Evolutionary conservation across 2,329 filamentous ascomycete genomes (phyloP).

Genomic region (Acephala macrosclerotiorum): DNA sequence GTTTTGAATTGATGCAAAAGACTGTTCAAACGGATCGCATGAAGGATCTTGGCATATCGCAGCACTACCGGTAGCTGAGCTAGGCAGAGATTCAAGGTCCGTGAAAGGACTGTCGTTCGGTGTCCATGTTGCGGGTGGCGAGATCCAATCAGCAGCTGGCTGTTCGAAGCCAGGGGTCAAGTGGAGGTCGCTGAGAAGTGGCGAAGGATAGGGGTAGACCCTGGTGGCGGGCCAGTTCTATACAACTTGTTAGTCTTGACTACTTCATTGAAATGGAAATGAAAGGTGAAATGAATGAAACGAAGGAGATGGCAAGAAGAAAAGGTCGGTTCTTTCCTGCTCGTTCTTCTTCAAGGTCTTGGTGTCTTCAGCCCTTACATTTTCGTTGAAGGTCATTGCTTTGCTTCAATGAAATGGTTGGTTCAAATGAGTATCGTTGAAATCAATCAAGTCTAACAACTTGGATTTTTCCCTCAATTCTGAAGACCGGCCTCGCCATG

Average conservation of each 20-base stretch:
- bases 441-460: neutral
- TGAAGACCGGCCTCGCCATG: neutral
- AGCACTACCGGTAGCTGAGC: neutral
- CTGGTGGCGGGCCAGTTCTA: neutral
- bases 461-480: neutral
- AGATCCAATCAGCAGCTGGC: neutral
- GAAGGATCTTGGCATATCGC: neutral
- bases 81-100: neutral
- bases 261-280: neutral
- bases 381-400: neutral
- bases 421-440: neutral
- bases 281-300: neutral
- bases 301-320: neutral
- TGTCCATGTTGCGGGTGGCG: neutral
- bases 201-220: neutral
- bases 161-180: neutral
- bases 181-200: neutral
- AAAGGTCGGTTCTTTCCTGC: neutral
- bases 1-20: neutral
- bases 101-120: neutral
- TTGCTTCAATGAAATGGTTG: neutral
- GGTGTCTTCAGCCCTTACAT: neutral
- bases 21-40: conserved; percentile 18
- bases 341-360: neutral
- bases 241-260: neutral